Conservation (phyloP, 768 basidiomycete genomes). For the Boletus sp. region DNA sequence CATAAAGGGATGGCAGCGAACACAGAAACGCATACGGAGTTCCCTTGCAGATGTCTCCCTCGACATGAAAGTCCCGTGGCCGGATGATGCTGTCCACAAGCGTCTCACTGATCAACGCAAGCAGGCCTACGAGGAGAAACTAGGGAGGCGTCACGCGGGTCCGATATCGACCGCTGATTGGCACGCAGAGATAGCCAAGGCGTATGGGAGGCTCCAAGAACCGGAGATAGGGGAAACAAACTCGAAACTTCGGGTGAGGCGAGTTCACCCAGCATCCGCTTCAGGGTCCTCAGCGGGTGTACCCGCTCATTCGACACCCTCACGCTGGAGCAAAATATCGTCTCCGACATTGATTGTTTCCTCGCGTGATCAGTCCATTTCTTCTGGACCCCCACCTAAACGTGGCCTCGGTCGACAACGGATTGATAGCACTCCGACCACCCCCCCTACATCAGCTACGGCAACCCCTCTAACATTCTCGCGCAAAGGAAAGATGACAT, state of each 20-base stretch:
- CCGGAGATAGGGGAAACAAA: slow-evolving; percentile 24
- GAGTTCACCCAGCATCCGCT: slow-evolving; percentile 6
- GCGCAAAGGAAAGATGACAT: slow-evolving; percentile 1
- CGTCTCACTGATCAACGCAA: slow-evolving; percentile 40
- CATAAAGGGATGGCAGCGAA: slow-evolving; percentile 33
- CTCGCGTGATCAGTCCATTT: slow-evolving; percentile 12
- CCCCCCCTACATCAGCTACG: slow-evolving; percentile 9
- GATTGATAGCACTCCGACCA: background rate
- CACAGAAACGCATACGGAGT: slow-evolving; percentile 31
- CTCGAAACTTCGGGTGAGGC: slow-evolving; percentile 22
- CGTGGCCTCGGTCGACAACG: slow-evolving; percentile 3
- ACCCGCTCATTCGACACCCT: slow-evolving; percentile 3
- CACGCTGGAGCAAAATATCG: background rate
- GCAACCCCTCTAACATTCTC: background rate
- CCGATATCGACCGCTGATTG: slow-evolving; percentile 16
- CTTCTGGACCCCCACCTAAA: slow-evolving; percentile 10
- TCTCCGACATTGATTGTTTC: slow-evolving; percentile 13
- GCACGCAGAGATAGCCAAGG: slow-evolving; percentile 28
- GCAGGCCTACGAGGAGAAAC: slow-evolving; percentile 48
- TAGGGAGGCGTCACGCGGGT: slow-evolving; percentile 12
- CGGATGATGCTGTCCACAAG: slow-evolving; percentile 42
- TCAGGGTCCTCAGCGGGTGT: slow-evolving; percentile 6
- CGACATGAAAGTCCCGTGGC: slow-evolving; percentile 39
- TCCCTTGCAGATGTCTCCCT: slow-evolving; percentile 29
- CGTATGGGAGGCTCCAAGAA: slow-evolving; percentile 20